Conservation (phyloP, 768 basidiomycete species). For the Pisolithus albus region DNA sequence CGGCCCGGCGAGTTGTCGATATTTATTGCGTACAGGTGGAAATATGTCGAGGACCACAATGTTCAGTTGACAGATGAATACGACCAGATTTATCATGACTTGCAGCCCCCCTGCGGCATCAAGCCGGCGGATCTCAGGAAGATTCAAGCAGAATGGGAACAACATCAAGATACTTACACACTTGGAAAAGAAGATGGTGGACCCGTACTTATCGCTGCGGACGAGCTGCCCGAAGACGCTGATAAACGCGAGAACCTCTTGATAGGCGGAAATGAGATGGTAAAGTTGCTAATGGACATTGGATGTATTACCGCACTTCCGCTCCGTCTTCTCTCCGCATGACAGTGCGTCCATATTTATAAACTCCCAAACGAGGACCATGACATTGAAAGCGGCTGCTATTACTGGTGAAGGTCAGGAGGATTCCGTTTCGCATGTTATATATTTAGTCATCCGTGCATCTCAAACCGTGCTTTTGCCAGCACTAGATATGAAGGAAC, state of each 20-base stretch:
- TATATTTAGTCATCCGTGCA: background rate
- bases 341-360: constrained; percentile 36
- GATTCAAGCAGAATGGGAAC: constrained; percentile 25
- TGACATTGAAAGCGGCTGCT: constrained; percentile 28
- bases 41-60: constrained; percentile 37
- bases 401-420: constrained; percentile 25
- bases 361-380: constrained; percentile 27
- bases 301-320: constrained; percentile 39
- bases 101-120: constrained; percentile 40
- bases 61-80: constrained; percentile 50
- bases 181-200: constrained; percentile 22
- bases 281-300: constrained; percentile 35
- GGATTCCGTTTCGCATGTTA: background rate
- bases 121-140: constrained; percentile 26
- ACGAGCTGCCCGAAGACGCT: constrained; percentile 6
- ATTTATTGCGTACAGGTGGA: constrained; percentile 31
- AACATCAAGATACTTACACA: constrained; percentile 29
- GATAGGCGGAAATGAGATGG: constrained; percentile 28
- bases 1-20: too few species aligned
- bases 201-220: constrained; percentile 11
- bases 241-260: background rate
- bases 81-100: constrained; percentile 40
- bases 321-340: constrained; percentile 40
- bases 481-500: background rate
- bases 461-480: background rate